Conservation (phyloP, 768 basidiomycete species). For the Suillus tomentosus region DNA sequence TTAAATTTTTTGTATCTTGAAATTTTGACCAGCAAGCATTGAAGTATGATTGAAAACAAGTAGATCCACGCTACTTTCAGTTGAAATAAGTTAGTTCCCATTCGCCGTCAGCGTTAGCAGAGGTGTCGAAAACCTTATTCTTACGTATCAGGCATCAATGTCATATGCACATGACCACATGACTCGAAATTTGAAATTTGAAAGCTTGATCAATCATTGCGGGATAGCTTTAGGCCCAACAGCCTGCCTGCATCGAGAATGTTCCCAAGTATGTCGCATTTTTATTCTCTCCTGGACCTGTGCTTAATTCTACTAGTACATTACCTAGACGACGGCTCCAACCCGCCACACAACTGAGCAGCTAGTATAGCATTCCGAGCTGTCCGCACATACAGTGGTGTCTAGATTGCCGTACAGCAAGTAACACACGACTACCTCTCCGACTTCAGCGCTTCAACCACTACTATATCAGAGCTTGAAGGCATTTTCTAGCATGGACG, state of each 20-base stretch:
- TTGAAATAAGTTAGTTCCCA: no score
- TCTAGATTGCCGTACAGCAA: neutral
- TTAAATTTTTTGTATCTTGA: no score
- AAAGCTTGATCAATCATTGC: no score
- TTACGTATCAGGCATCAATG: no score
- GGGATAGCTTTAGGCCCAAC: neutral
- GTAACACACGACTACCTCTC: constrained; percentile 22
- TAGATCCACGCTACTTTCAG: no score
- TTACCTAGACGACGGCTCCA: constrained; percentile 9
- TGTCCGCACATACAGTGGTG: constrained; percentile 14
- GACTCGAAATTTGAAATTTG: no score
- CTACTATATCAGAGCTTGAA: constrained; percentile 34
- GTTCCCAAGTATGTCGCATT: neutral
- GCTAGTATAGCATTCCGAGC: neutral
- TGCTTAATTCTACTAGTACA: neutral
- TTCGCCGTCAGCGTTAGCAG: no score
- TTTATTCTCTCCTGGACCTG: neutral
- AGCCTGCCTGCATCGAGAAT: neutral
- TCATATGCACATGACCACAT: no score
- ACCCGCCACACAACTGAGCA: neutral
- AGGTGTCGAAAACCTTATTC: no score
- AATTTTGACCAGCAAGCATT: no score
- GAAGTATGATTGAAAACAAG: no score
- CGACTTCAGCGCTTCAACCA: constrained; percentile 33
- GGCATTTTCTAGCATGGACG: constrained; percentile 23